Conservation (phyloP, 2,329 filamentous ascomycete genomes). For the Fusarium buxicola region DNA sequence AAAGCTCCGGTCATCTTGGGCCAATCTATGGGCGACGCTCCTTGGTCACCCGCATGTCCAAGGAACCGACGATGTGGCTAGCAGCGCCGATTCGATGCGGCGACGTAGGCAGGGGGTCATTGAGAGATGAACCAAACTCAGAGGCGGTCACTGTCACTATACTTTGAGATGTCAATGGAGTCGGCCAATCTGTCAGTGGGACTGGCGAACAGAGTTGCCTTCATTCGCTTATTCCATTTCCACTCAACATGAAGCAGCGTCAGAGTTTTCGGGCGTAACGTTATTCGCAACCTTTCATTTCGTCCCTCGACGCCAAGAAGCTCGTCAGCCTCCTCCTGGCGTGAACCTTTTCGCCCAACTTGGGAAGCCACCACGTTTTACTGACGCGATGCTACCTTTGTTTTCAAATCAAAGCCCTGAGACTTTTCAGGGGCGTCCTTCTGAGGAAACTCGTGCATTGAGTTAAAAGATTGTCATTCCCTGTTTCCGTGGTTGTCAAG, state of each 20-base stretch:
- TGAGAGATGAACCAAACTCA: slow-evolving; percentile 1
- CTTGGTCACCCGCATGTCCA: slow-evolving; percentile 11
- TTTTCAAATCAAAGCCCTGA: neutral
- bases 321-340: slow-evolving; percentile 1
- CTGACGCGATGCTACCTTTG: slow-evolving; percentile 3
- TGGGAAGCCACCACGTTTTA: slow-evolving; percentile 15
- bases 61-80: slow-evolving; percentile 13
- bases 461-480: neutral
- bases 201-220: neutral
- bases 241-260: slow-evolving; percentile 1
- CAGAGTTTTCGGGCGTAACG: neutral
- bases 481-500: neutral
- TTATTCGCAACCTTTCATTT: neutral
- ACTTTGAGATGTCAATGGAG: neutral
- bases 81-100: slow-evolving; percentile 12
- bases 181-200: neutral
- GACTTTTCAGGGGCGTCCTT: slow-evolving; percentile 1
- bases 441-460: slow-evolving; percentile 3
- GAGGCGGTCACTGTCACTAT: slow-evolving; percentile 25
- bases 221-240: neutral
- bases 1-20: slow-evolving; percentile 9
- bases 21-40: slow-evolving; percentile 7
- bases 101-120: slow-evolving; percentile 19
- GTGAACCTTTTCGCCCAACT: slow-evolving; percentile 18
- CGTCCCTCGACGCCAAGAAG: slow-evolving; percentile 1